Evolutionary conservation across 2,329 filamentous ascomycete species (phyloP).

Genomic region (Stachybotrys echinatus): DNA sequence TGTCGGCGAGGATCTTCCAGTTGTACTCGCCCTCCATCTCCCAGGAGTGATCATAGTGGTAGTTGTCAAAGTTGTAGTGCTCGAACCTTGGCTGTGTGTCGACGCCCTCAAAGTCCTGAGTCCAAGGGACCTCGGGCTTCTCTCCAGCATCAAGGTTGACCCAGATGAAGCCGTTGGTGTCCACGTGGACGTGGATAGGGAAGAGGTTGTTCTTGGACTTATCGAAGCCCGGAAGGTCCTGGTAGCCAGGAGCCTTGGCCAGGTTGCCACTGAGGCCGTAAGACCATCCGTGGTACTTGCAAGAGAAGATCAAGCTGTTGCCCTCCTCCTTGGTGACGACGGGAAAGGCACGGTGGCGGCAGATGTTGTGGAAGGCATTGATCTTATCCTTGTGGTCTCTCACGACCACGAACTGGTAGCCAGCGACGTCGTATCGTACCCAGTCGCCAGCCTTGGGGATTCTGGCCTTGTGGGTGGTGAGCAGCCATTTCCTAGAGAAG

Average conservation of each 20-base stretch:
- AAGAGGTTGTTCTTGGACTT: slow-evolving; percentile 51
- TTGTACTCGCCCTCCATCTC: slow-evolving; percentile 52
- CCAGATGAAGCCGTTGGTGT: slow-evolving; percentile 51
- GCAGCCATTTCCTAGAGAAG: slow-evolving; percentile 52
- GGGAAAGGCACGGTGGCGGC: slow-evolving; percentile 56
- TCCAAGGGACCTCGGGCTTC: slow-evolving; percentile 43
- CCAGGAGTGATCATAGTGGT: slow-evolving; percentile 52
- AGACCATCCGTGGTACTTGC: slow-evolving; percentile 60
- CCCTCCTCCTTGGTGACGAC: slow-evolving; percentile 48
- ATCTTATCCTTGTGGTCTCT: slow-evolving; percentile 45
- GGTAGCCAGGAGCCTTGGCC: slow-evolving; percentile 55
- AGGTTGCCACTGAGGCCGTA: slow-evolving; percentile 53
- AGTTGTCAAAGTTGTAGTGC: slow-evolving; percentile 45
- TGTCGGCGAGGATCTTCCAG: slow-evolving; percentile 57
- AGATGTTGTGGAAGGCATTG: slow-evolving; percentile 59
- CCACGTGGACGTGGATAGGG: slow-evolving; percentile 47
- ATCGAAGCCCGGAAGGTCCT: slow-evolving; percentile 50
- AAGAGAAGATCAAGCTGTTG: slow-evolving; percentile 46
- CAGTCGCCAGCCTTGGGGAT: slow-evolving; percentile 50
- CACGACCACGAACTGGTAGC: slow-evolving; percentile 49
- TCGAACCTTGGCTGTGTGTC: slow-evolving; percentile 39
- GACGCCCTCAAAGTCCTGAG: slow-evolving; percentile 43
- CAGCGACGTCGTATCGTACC: slow-evolving; percentile 48
- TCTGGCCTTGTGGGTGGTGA: slow-evolving; percentile 47
- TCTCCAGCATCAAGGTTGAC: slow-evolving; percentile 47